Conservation (phyloP, 2,329 filamentous ascomycete genomes). For the Venturiaceae sp. region DNA sequence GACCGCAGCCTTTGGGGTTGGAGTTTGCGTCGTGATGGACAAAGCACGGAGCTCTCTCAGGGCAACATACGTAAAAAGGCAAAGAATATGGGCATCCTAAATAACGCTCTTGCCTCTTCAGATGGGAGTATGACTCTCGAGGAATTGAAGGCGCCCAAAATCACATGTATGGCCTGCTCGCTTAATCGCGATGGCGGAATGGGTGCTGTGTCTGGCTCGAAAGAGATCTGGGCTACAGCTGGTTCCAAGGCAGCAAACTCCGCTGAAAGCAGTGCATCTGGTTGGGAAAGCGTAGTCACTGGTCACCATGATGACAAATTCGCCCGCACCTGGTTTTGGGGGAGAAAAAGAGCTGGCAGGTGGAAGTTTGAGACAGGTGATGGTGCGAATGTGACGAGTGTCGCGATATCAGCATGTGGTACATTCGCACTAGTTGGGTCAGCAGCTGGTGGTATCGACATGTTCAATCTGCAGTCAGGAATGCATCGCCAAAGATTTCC, state of each 20-base stretch:
- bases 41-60: conserved; percentile 88
- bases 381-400: conserved; percentile 67
- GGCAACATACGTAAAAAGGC: conserved; percentile 80
- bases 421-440: conserved; percentile 91
- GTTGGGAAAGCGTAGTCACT: conserved; percentile 95
- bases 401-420: conserved; percentile 83
- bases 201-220: conserved; percentile 68
- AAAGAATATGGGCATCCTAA: conserved; percentile 72
- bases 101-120: conserved; percentile 44
- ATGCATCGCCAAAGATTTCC: conserved; percentile 82
- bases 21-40: conserved; percentile 87
- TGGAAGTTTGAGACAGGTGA: conserved; percentile 90
- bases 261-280: conserved; percentile 66
- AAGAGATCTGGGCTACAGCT: conserved; percentile 74
- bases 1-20: conserved; percentile 94
- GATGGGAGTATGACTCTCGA: conserved; percentile 58
- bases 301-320: conserved; percentile 77
- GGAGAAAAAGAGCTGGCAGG: conserved; percentile 79
- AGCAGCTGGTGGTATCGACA: conserved; percentile 71
- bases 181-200: conserved; percentile 93
- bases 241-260: conserved; percentile 53
- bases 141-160: conserved; percentile 75
- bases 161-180: conserved; percentile 84
- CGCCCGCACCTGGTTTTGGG: conserved; percentile 97
- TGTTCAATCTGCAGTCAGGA: conserved; percentile 96